Base-by-base conservation (phyloP, 495 filamentous ascomycete genomes). In the Aspergillus affinis region DNA sequence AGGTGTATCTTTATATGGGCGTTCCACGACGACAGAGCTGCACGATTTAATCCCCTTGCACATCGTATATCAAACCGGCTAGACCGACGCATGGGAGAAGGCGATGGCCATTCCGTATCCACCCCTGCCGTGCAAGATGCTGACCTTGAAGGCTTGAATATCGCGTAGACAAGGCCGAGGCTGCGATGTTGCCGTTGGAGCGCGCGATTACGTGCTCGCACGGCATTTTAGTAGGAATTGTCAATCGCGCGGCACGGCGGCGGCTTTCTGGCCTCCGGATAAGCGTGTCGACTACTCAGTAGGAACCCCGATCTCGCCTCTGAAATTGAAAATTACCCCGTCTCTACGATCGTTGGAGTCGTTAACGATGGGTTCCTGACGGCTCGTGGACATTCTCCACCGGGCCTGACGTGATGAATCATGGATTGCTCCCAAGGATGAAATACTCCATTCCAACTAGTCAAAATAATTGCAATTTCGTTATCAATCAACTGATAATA, bases 191-290 rank as follows among this genome's bases (percentile, higher is more conserved):
- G 71, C 61, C 44, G 65, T 71, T 68, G 58, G 55, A 20, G 61
- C 47, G 44, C 47, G 58, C 13, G 49, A 75, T 77, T 73, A 73
- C 74, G 74, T 77, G 74, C 74, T 77, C 65, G 66, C 71, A 69
- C 66, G 69, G 64, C 62, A 68, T 65, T 59, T 48, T 36, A 45
- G 65, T 44, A 49, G 27, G 9, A 48, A 58, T 58, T 48, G 8
- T 15, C n/a, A 51, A 41, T 51, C 36, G 13, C 36, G 36, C 36
- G 36, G 36, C 36, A 41, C 13, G 13, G 15, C 36, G 36, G 36
- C 12, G 36, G 13, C 13, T 15, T 41, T 41, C 10, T 19, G 20
- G 21, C 0, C 2, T 18, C 15, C 27, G 15, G 49, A 2, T 41
- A 41, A 17, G 12, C 36, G 8, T 57, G 18, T 9, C 32, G 2